A percentile compares a stretch with the other conserved stretches of the same genome.
phyloP scores from a whole-genome alignment of 1,284 basidiomycete species.

The Trichosporon asahii region DNA sequence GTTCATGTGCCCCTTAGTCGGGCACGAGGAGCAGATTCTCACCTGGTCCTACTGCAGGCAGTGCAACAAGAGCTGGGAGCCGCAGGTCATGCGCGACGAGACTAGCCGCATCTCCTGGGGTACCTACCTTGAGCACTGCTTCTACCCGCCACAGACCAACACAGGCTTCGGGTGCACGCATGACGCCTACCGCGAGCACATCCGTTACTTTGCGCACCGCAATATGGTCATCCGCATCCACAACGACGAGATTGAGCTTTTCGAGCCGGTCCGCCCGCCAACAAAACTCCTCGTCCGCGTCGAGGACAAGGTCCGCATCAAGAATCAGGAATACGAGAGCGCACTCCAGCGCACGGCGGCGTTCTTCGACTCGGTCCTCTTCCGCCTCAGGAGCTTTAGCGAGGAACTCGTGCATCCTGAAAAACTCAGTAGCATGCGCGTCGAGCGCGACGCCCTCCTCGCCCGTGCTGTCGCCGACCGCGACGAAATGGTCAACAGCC shows the following conservation, averaged over 20 bases:
- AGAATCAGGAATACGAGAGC: constrained; percentile 81
- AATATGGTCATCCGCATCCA: constrained; percentile 80
- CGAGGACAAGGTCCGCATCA: constrained; percentile 79
- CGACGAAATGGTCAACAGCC: constrained; percentile 67
- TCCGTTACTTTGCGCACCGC: constrained; percentile 77
- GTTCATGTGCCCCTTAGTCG: constrained; percentile 55
- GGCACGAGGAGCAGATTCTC: constrained; percentile 67
- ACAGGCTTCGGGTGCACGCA: constrained; percentile 70
- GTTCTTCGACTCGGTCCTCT: constrained; percentile 59
- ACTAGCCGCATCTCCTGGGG: constrained; percentile 63
- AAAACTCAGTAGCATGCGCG: constrained; percentile 40
- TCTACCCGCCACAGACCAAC: constrained; percentile 79
- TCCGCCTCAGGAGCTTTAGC: constrained; percentile 48
- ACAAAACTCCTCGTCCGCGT: constrained; percentile 77
- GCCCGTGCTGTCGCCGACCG: constrained; percentile 69
- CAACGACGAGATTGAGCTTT: constrained; percentile 73
- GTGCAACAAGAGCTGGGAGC: constrained; percentile 76
- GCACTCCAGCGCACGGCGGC: constrained; percentile 67
- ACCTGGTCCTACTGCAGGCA: constrained; percentile 89
- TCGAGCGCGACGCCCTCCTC: constrained; percentile 57
- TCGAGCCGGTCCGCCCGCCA: constrained; percentile 87
- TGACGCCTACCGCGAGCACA: constrained; percentile 89
- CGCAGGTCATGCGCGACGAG: constrained; percentile 85
- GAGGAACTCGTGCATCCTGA: constrained; percentile 48
- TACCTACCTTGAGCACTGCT: constrained; percentile 51